Evolutionary conservation across 257 asterid species (phyloP), one percentile per base, ranked within the genome.

Genomic region (Nicotiana obtusifolia): DNA sequence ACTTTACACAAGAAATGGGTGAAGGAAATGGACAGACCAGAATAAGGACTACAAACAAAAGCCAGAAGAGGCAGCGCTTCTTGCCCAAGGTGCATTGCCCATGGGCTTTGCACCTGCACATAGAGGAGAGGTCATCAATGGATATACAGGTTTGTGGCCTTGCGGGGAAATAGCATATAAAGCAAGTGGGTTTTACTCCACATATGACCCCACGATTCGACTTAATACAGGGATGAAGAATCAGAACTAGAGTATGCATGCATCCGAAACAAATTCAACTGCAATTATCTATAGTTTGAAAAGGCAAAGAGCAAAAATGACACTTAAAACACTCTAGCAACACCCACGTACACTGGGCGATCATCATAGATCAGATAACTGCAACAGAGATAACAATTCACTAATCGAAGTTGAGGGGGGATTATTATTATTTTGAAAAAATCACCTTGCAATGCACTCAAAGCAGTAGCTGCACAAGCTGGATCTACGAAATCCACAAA

Each of bases 401-500:
- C 41, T 49, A 26, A 75, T 2, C 1, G 24, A 75, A 49, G 62
- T 75, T 49, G 44, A 26, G 24, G 4, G 59, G 3, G 15, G 41
- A 47, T 75, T 75, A 75, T 49, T 26, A 75, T 24, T 10, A 75
- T 0, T 49, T 75, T 24, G 24, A 49, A 49, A 64, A 5, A 20
- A 41, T 85, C 81, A 90, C 92, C 92, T 87, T 89, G 93, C 84
- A 90, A 75, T 53, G 90, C 89, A 78, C 88, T 90, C 82, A 90
- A 77, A 80, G 93, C 90, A 78, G 93, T 88, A 30, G 93, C 90
- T 64, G 93, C 93, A 87, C 91, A 90, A 3, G 91, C 92, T n/a
- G 92, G 83, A 59, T 86, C 88, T 1, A 64, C 78, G 19, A 90
- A 90, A 87, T 90, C 93, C 78, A 90, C 92, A 81, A 90, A 90